These are phyloP conservation scores for Aspergillus tamarii DNA, from an alignment of 2,329 filamentous ascomycete genomes.

Conservation along the genomic window DNA sequence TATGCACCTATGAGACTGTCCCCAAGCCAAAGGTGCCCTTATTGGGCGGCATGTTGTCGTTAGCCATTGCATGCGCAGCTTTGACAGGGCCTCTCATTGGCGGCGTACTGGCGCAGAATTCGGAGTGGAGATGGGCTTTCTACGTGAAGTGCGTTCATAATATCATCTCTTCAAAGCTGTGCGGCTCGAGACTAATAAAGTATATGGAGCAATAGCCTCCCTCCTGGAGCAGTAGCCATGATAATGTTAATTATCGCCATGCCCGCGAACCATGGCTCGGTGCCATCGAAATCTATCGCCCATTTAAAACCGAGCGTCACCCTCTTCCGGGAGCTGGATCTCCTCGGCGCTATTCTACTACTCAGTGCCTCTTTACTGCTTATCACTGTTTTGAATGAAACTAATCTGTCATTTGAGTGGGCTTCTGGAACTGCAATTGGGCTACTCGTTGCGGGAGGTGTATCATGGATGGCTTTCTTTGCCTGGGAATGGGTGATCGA, in stretches of 20 bases:
- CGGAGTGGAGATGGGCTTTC: slow-evolving; percentile 34
- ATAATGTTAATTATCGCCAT: slow-evolving; percentile 4
- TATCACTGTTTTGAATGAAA: slow-evolving; percentile 7
- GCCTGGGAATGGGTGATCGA: slow-evolving; percentile 9
- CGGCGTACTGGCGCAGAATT: slow-evolving; percentile 9
- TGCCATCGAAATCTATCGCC: not conserved
- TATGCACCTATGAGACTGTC: slow-evolving; percentile 1
- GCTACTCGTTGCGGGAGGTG: not conserved
- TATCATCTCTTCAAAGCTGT: too few relatives aligned
- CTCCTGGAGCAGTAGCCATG: not conserved
- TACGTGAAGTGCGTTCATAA: slow-evolving; percentile 22
- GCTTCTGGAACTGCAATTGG: not conserved
- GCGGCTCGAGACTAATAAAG: not conserved
- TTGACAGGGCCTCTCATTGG: slow-evolving; percentile 9
- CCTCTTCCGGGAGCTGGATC: slow-evolving; percentile 5
- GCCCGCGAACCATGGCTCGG: not conserved
- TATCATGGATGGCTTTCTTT: slow-evolving; percentile 8
- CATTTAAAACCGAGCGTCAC: slow-evolving; percentile 2
- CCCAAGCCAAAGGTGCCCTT: not conserved
- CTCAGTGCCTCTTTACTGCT: slow-evolving; percentile 1
- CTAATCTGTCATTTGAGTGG: slow-evolving; percentile 1
- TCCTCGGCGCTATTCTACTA: not conserved
- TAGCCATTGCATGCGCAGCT: slow-evolving; percentile 2
- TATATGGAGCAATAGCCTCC: not conserved
- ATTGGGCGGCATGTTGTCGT: not conserved